Evolutionary conservation across 768 basidiomycete species (phyloP).

Genomic region (Rhodotorula kratochvilovae): DNA sequence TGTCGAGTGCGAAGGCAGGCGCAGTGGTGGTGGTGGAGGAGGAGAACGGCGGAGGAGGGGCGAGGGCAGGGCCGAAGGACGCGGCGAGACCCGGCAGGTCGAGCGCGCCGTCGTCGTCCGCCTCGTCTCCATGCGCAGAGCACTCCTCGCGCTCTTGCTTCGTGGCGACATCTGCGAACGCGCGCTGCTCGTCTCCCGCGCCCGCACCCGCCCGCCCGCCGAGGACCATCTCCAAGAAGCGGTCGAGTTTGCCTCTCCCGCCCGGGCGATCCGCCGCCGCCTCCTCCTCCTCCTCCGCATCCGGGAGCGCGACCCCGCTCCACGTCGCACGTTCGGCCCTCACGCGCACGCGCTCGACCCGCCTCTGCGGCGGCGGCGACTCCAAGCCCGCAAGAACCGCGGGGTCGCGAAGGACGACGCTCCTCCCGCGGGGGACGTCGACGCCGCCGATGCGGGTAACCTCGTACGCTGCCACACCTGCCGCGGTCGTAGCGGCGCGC

Average conservation of each 20-base stretch:
- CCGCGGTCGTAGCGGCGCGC: too few relatives aligned
- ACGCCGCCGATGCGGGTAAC: constrained; percentile 31
- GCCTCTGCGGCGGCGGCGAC: neutral
- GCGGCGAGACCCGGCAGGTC: constrained; percentile 24
- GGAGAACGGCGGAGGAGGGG: neutral
- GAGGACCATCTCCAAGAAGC: neutral
- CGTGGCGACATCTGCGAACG: too few relatives aligned
- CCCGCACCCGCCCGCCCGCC: neutral
- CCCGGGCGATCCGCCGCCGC: neutral
- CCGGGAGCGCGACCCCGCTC: neutral
- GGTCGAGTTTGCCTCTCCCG: neutral
- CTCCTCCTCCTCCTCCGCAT: neutral
- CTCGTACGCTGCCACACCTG: constrained; percentile 9
- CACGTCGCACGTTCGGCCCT: neutral
- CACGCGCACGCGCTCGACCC: neutral
- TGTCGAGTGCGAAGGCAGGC: constrained; percentile 21
- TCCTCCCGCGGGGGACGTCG: constrained; percentile 13
- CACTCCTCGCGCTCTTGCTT: too few relatives aligned
- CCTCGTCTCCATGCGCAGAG: too few relatives aligned
- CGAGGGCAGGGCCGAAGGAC: constrained; percentile 28
- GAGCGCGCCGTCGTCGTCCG: neutral
- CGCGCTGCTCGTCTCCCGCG: too few relatives aligned
- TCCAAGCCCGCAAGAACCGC: constrained; percentile 28
- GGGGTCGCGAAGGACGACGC: constrained; percentile 34
- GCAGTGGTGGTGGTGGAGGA: accelerated